Percentiles rank a stretch among this genome's conserved stretches.
Evolutionary conservation across 1,139 yeast species (phyloP).

Genomic region (Williopsis jadinii): DNA sequence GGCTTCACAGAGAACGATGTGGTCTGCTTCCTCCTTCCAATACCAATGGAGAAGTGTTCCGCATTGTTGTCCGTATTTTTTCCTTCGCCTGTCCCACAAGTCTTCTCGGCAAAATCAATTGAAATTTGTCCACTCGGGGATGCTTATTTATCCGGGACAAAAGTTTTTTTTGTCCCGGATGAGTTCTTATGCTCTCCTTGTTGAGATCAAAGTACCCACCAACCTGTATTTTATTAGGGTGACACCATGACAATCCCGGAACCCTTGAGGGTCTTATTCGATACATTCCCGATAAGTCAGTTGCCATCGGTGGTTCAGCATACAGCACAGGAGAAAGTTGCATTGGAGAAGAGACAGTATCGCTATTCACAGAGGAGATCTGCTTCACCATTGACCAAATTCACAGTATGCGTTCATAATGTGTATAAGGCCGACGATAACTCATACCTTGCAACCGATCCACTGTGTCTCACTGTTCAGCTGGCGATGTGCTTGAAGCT

Average conservation of each 20-base stretch:
- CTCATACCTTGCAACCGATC: slow-evolving; percentile 19
- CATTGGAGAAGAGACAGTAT: slow-evolving; percentile 13
- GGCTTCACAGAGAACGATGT: too few relatives aligned
- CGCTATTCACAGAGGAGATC: slow-evolving; percentile 10
- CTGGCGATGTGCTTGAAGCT: slow-evolving; percentile 15
- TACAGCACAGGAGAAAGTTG: slow-evolving; percentile 15
- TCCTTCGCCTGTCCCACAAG: too few relatives aligned
- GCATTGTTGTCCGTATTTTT: too few relatives aligned
- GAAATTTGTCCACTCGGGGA: too few relatives aligned
- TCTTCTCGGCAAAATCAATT: too few relatives aligned
- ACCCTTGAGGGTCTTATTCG: slow-evolving; percentile 37
- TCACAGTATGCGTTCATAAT: slow-evolving; percentile 21
- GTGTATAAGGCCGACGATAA: slow-evolving; percentile 12
- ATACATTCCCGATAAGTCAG: slow-evolving; percentile 39
- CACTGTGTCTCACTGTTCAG: slow-evolving; percentile 17
- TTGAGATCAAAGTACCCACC: too few relatives aligned
- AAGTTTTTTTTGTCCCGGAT: too few relatives aligned
- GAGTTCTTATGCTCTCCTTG: too few relatives aligned
- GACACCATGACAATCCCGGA: slow-evolving; percentile 31
- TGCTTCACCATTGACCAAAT: slow-evolving; percentile 4
- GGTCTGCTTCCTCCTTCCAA: too few relatives aligned
- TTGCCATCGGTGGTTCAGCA: slow-evolving; percentile 28
- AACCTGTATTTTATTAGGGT: too few relatives aligned
- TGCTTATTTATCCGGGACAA: too few relatives aligned
- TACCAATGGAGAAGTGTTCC: too few relatives aligned